Conservation (phyloP, 148 eudicot genomes). For the Polygonum maritimum region DNA sequence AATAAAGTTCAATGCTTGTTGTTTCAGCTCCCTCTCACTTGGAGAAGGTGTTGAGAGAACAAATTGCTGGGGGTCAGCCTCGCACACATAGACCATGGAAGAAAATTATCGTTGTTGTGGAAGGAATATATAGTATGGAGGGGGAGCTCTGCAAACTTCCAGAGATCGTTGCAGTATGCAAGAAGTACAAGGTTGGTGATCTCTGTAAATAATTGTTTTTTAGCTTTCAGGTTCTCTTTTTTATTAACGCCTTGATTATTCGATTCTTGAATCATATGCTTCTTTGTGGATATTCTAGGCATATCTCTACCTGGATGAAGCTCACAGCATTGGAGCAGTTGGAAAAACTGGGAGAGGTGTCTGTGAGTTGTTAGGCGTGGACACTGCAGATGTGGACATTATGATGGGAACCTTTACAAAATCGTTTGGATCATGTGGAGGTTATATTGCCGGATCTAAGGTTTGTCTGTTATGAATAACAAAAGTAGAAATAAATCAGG, state of each 20-base stretch:
- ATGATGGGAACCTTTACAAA: slow-evolving; percentile 99
- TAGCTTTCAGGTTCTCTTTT: neutral
- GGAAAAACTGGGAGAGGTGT: slow-evolving; percentile 93
- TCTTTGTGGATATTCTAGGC: slow-evolving; percentile 36
- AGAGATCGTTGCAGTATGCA: slow-evolving; percentile 90
- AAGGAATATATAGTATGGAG: slow-evolving; percentile 99
- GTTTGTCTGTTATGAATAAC: slow-evolving; percentile 25
- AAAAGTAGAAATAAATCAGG: neutral
- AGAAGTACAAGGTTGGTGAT: slow-evolving; percentile 75
- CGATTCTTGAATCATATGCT: neutral
- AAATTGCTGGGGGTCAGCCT: slow-evolving; percentile 90
- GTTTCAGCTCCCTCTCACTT: slow-evolving; percentile 72
- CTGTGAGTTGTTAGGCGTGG: slow-evolving; percentile 91
- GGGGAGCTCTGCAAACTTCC: slow-evolving; percentile 97
- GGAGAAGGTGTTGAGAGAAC: slow-evolving; percentile 82
- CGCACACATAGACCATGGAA: slow-evolving; percentile 99
- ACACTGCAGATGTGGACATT: slow-evolving; percentile 90
- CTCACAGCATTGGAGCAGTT: slow-evolving; percentile 97
- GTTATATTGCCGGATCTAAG: slow-evolving; percentile 98
- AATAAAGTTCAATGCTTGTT: neutral
- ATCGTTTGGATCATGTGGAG: slow-evolving; percentile 97
- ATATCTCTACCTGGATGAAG: slow-evolving; percentile 85
- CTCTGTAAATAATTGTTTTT: neutral
- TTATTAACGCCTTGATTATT: neutral
- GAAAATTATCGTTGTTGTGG: slow-evolving; percentile 89